Base-by-base conservation (phyloP, 139 green algal species). In the Ulvella scutata region DNA sequence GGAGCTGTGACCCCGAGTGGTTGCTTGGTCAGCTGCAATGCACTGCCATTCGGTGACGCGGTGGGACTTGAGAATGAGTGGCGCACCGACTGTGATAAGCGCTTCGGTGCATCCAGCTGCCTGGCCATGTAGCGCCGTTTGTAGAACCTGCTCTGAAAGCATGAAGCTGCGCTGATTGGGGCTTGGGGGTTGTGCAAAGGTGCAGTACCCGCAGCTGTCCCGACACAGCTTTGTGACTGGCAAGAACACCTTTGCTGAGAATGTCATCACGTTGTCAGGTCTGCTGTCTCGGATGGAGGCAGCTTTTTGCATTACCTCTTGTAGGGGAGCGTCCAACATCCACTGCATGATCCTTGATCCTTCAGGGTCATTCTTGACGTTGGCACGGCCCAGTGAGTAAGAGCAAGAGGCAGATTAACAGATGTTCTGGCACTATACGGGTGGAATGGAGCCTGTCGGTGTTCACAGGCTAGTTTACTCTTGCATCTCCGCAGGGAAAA, bases 201-300 rank as follows among this genome's bases (percentile, higher is more conserved):
- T 95, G 84, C 92, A 97, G 83, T 96, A 97, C 23, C 81, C 88
- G 75, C 92, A 96, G 1, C 79, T 51, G 74, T 94, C 86, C 3
- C 91, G 79, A 78, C 90, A 94, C 37, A 91, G 74, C 4, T 86
- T 76, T 0, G 90, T 96, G 20, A 97, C 62, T 1, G 92, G 92
- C 10, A 97, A 81, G 80, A 97, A 97, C 3, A 96, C 92, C 85
- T 96, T 96, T n/a, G 90, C 88, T 0, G 85, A 92, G 60, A 96
- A 96, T 31, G 91, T 91, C 35, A 96, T 78, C 28, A 84, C 17
- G 33, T 43, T 35, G 23, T 28, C 13, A 43, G 82, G 76, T 2
- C 60, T 60, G 1, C 34, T 10, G 72, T 91, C 82, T 4, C 86
- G 72, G 6, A 87, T 37, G 0, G 1, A 26, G 4, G 51, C 76